Conservation (phyloP, 108 stramenopile genomes). For the Skeletonema potamos region DNA sequence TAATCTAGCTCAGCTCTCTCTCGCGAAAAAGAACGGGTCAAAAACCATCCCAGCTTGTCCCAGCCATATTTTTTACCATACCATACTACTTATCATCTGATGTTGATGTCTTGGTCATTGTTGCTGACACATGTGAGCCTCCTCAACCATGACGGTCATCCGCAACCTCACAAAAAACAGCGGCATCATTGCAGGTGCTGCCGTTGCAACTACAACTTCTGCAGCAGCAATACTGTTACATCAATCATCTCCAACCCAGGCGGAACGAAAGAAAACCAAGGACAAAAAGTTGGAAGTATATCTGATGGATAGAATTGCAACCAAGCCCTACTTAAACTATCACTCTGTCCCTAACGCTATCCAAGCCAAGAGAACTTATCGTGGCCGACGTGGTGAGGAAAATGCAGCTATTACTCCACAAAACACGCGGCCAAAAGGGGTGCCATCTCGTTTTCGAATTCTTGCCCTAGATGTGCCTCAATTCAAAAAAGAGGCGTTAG, state of each 20-base stretch:
- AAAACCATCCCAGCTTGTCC: too few species aligned
- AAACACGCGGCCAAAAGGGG: constrained; percentile 45
- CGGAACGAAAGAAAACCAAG: constrained; percentile 2
- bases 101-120: too few species aligned
- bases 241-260: background rate
- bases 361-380: constrained; percentile 1
- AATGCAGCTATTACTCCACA: background rate
- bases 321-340: constrained; percentile 56
- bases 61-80: too few species aligned
- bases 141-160: background rate
- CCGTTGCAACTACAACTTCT: background rate
- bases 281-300: constrained; percentile 40
- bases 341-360: constrained; percentile 1
- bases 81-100: too few species aligned
- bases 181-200: background rate
- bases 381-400: background rate
- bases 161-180: background rate
- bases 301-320: constrained; percentile 73
- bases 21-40: too few species aligned
- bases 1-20: too few species aligned
- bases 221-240: background rate
- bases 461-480: constrained; percentile 68
- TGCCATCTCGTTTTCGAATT: constrained; percentile 60
- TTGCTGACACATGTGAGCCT: too few species aligned
- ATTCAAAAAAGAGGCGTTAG: constrained; percentile 57